phyloP scores from a whole-genome alignment of 495 filamentous ascomycete species.

The Penicillium parvum region DNA sequence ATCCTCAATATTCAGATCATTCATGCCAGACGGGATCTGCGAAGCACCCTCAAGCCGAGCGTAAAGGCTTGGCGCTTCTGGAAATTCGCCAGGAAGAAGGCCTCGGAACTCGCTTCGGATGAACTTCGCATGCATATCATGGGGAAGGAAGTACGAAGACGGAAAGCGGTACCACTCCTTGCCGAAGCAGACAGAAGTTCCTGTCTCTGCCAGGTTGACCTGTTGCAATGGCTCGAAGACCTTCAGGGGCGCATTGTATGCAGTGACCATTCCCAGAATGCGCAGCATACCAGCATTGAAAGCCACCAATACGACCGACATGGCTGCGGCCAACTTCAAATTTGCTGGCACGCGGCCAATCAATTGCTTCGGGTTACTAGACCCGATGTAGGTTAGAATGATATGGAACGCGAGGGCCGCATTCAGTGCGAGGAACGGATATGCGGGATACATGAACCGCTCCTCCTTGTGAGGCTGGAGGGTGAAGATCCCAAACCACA shows the following conservation, averaged over 20 bases:
- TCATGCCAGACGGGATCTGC: constrained; percentile 78
- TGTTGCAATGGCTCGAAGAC: constrained; percentile 60
- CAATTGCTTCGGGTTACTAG: constrained; percentile 57
- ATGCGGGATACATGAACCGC: constrained; percentile 96
- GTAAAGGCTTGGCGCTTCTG: constrained; percentile 57
- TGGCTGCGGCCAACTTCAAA: constrained; percentile 60
- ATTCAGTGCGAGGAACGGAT: constrained; percentile 88
- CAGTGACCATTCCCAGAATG: constrained; percentile 73
- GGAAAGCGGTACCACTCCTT: constrained; percentile 99
- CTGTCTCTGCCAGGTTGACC: constrained; percentile 43
- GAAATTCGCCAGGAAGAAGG: constrained; percentile 86
- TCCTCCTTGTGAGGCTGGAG: constrained; percentile 96
- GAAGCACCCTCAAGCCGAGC: constrained; percentile 73
- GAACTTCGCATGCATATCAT: constrained; percentile 75
- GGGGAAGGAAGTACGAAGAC: constrained; percentile 83
- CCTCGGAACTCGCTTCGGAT: constrained; percentile 86
- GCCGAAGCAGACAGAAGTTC: constrained; percentile 79
- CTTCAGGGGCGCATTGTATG: constrained; percentile 79
- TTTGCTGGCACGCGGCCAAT: constrained; percentile 65
- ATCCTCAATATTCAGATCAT: constrained; percentile 88
- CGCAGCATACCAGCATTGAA: constrained; percentile 64
- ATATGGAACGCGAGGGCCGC: constrained; percentile 83
- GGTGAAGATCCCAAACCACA: constrained; percentile 92
- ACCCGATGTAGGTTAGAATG: constrained; percentile 66
- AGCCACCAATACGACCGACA: constrained; percentile 50